Conservation (phyloP, 192 early-diverging fungal species). For the Coemansia biformis region DNA sequence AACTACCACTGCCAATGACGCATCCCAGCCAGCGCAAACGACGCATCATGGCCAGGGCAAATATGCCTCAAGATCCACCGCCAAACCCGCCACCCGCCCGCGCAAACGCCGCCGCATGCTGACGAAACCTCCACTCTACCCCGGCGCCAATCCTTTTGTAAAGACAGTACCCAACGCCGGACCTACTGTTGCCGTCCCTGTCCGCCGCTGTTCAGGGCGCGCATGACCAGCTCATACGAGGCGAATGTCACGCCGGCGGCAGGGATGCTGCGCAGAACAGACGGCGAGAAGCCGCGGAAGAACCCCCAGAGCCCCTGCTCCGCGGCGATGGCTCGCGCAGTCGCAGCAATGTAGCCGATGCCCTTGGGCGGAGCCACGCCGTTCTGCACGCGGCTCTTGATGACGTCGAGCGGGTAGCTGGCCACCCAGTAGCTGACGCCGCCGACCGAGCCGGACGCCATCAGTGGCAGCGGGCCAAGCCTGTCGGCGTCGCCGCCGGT, state of each 20-base stretch:
- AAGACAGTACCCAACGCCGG: no score
- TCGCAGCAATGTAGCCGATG: conserved; percentile 54
- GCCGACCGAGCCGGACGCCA: conserved; percentile 74
- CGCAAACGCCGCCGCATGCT: no score
- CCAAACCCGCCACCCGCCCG: no score
- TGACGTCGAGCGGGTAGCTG: conserved; percentile 82
- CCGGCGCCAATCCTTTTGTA: no score
- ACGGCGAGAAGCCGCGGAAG: conserved; percentile 62
- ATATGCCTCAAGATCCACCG: no score
- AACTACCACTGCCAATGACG: no score
- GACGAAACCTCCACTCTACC: no score
- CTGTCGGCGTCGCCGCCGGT: conserved; percentile 43
- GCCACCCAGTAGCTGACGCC: conserved; percentile 77
- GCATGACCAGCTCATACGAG: conserved; percentile 60
- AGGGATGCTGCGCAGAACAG: conserved; percentile 56
- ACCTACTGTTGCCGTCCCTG: neutral
- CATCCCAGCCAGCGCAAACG: no score
- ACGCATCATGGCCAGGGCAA: no score
- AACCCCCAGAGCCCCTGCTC: conserved; percentile 58
- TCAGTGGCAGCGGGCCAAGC: conserved; percentile 54
- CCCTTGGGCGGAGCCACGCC: conserved; percentile 56
- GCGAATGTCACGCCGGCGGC: conserved; percentile 78
- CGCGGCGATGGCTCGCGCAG: conserved; percentile 52
- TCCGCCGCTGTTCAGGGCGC: conserved; percentile 11
- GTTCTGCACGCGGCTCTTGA: conserved; percentile 75